A percentile compares a stretch with the other conserved stretches of the same genome.
Evolutionary conservation across 2,329 filamentous ascomycete species (phyloP).

Genomic region (Sporothrix sp.): DNA sequence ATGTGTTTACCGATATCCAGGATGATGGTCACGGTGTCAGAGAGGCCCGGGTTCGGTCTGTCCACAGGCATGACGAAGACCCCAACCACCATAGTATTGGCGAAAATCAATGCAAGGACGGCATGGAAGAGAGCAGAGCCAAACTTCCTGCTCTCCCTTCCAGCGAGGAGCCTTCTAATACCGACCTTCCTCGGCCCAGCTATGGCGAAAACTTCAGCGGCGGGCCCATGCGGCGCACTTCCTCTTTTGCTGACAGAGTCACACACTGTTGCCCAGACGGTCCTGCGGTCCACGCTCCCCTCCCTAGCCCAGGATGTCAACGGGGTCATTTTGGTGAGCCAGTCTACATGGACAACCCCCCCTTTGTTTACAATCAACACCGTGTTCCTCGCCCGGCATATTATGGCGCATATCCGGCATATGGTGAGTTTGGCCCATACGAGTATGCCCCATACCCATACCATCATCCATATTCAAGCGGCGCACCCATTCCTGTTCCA

Average conservation of each 20-base stretch:
- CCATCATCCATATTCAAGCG: not conserved
- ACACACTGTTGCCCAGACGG: not conserved
- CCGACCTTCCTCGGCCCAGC: not conserved
- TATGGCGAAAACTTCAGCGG: too few species aligned
- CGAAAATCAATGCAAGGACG: too few species aligned
- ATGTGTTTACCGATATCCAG: slow-evolving; percentile 4
- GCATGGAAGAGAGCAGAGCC: too few species aligned
- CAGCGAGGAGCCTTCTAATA: not conserved
- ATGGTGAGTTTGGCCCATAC: too few species aligned
- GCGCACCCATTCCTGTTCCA: not conserved
- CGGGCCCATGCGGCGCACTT: too few species aligned
- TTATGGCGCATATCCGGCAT: not conserved
- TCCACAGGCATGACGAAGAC: not conserved
- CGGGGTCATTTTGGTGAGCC: not conserved
- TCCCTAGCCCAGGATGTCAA: not conserved
- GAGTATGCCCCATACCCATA: not conserved
- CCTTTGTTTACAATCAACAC: not conserved
- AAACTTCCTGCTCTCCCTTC: slow-evolving; percentile 7
- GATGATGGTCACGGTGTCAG: slow-evolving; percentile 7
- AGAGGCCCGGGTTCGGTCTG: not conserved
- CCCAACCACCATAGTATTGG: too few species aligned
- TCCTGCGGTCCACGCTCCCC: not conserved
- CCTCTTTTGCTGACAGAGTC: not conserved
- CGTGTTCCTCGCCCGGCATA: not conserved
- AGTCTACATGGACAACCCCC: not conserved